These are phyloP conservation scores for Fraxinus dipetala DNA, from an alignment of 305 asterid species.

Conservation along the genomic window DNA sequence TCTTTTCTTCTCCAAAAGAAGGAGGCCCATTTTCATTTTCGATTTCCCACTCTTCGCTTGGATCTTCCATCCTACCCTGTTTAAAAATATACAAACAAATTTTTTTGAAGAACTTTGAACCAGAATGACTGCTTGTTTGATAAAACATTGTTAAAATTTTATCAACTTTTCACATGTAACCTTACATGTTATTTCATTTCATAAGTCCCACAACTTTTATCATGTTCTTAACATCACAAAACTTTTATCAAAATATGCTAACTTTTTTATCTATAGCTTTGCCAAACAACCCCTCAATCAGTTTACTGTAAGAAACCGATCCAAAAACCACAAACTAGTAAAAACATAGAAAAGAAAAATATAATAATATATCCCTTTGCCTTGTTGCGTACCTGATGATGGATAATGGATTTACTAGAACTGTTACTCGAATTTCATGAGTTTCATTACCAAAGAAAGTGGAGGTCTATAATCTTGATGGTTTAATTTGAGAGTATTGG, in stretches of 20 bases:
- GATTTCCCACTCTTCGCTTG: slow-evolving; percentile 34
- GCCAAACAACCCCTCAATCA: too few relatives aligned
- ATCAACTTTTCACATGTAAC: too few relatives aligned
- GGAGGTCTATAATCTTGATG: neutral
- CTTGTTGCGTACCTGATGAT: slow-evolving; percentile 3
- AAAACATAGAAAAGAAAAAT: too few relatives aligned
- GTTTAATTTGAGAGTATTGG: neutral
- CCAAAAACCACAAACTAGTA: too few relatives aligned
- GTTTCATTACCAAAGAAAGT: neutral
- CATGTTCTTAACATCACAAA: neutral
- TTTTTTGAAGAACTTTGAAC: too few relatives aligned
- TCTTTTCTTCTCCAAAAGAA: slow-evolving; percentile 17
- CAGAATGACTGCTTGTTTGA: too few relatives aligned
- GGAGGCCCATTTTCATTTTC: slow-evolving; percentile 17
- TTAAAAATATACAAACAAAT: neutral
- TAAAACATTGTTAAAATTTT: too few relatives aligned
- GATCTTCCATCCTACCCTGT: slow-evolving; percentile 44
- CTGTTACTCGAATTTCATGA: neutral
- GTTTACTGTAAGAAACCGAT: too few relatives aligned
- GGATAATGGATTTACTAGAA: neutral
- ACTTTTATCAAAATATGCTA: too few relatives aligned
- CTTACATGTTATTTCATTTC: too few relatives aligned
- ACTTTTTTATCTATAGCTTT: neutral
- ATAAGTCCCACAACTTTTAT: neutral
- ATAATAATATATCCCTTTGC: too few relatives aligned